Percentiles rank a stretch among this genome's conserved stretches.
These are phyloP conservation scores for Penicillium griseofulvum DNA, from an alignment of 2,329 filamentous ascomycete genomes.

Conservation along the genomic window DNA sequence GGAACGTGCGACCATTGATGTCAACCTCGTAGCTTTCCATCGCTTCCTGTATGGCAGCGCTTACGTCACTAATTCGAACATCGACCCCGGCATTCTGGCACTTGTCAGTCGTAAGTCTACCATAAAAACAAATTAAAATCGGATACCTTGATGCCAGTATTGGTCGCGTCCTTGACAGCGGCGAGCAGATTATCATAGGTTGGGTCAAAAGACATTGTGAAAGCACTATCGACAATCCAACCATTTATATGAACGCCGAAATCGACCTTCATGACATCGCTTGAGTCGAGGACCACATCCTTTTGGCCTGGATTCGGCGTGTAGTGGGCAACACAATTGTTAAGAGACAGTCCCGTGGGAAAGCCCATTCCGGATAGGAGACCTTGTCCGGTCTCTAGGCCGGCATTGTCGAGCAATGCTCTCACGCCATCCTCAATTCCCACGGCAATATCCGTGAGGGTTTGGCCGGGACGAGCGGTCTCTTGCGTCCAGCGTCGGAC, in stretches of 20 bases:
- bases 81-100: constrained; percentile 53
- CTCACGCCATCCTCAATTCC: constrained; percentile 56
- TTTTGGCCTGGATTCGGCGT: constrained; percentile 60
- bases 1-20: constrained; percentile 52
- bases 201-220: constrained; percentile 73
- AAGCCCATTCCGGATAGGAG: constrained; percentile 56
- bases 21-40: constrained; percentile 63
- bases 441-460: constrained; percentile 51
- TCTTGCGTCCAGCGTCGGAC: constrained; percentile 52
- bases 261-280: constrained; percentile 80
- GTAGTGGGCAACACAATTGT: constrained; percentile 56
- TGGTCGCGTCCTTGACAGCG: constrained; percentile 66
- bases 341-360: constrained; percentile 55
- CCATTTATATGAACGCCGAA: constrained; percentile 80
- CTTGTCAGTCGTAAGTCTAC: constrained; percentile 6
- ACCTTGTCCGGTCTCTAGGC: constrained; percentile 52
- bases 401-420: constrained; percentile 50
- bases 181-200: constrained; percentile 71
- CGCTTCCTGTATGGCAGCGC: constrained; percentile 58
- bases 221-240: constrained; percentile 76
- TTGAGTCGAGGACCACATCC: constrained; percentile 67
- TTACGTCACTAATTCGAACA: constrained; percentile 54
- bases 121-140: neutral
- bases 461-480: constrained; percentile 51
- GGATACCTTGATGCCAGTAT: constrained; percentile 51